Evolutionary conservation across 768 basidiomycete species (phyloP).

Genomic region (Cyclocybe cylindracea): DNA sequence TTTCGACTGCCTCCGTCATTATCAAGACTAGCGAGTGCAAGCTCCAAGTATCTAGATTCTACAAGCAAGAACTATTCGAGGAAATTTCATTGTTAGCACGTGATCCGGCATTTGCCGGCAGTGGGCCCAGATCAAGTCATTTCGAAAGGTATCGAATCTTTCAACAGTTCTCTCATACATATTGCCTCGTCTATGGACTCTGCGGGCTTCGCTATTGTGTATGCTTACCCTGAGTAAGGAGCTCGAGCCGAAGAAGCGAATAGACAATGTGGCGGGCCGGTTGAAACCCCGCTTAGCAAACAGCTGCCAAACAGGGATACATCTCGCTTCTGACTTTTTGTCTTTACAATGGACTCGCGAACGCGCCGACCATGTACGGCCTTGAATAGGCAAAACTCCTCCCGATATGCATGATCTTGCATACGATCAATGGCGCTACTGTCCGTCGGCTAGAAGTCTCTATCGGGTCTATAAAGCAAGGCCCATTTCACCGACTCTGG

Average conservation of each 20-base stretch:
- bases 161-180: too few species aligned
- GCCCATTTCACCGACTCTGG: constrained; percentile 7
- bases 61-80: not conserved
- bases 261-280: constrained; percentile 9
- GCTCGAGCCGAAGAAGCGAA: not conserved
- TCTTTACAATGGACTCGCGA: constrained; percentile 11
- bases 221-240: not conserved
- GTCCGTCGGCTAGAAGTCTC: constrained; percentile 16
- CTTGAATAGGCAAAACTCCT: not conserved
- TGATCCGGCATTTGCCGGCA: not conserved
- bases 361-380: not conserved
- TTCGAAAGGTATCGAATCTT: too few species aligned
- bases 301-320: constrained; percentile 3
- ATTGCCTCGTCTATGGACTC: too few species aligned
- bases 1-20: constrained; percentile 39
- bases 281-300: constrained; percentile 16
- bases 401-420: not conserved
- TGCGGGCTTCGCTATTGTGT: not conserved
- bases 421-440: constrained; percentile 15
- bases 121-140: too few species aligned
- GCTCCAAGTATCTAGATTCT: not conserved
- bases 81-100: constrained; percentile 7
- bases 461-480: constrained; percentile 31
- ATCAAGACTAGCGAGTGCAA: not conserved
- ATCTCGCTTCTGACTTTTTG: constrained; percentile 2